These are phyloP conservation scores for Pseudovirgaria hyperparasitica DNA, from an alignment of 2,329 filamentous ascomycete genomes.

Conservation along the genomic window DNA sequence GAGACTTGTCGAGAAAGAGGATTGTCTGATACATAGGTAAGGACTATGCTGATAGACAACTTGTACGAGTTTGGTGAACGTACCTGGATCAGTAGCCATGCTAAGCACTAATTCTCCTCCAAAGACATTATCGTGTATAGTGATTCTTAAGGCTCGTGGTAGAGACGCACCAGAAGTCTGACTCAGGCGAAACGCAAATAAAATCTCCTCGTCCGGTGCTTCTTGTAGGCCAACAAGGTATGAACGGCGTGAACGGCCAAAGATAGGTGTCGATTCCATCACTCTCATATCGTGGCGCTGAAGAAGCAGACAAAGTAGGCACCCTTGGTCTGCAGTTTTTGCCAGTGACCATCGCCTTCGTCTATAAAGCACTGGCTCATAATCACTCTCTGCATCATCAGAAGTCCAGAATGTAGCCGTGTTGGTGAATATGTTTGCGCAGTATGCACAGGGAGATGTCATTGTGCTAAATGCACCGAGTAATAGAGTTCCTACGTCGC, in stretches of 20 bases:
- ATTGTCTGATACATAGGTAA: conserved; percentile 2
- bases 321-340: conserved; percentile 1
- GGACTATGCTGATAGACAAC: background rate
- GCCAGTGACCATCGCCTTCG: background rate
- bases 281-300: conserved; percentile 1
- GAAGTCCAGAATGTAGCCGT: too few species aligned
- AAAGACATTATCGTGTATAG: conserved; percentile 2
- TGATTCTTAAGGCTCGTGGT: conserved; percentile 1
- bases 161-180: background rate
- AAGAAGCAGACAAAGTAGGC: conserved; percentile 3
- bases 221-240: background rate
- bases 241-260: background rate
- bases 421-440: too few species aligned
- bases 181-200: conserved; percentile 2
- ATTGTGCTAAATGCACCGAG: too few species aligned
- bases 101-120: conserved; percentile 2
- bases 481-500: too few species aligned
- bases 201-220: conserved; percentile 1
- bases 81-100: conserved; percentile 2
- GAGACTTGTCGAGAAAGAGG: conserved; percentile 1
- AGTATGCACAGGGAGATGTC: too few species aligned
- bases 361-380: too few species aligned
- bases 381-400: too few species aligned
- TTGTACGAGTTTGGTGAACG: background rate
- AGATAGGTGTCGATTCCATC: conserved; percentile 1